Evolutionary conservation across 2,329 filamentous ascomycete genomes (phyloP), one percentile per base, ranked within the genome.

Genomic region (Rhynchosporium secalis): DNA sequence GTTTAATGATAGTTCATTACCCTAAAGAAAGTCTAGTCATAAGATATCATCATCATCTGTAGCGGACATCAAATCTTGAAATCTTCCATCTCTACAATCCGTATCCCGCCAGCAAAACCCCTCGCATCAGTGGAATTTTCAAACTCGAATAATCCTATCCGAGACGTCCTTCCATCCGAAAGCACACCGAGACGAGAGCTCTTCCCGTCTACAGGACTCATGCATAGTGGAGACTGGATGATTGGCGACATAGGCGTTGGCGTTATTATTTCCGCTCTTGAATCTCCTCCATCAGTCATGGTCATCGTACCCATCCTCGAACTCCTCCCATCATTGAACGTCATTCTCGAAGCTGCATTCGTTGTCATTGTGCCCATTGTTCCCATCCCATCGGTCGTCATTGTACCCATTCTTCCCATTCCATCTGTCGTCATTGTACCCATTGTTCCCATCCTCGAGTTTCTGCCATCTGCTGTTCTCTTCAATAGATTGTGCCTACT

Each of bases 11-110:
- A 40, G 6, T 54, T 54, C 51, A 54, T 54, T 54, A 41, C 33
- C 38, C 38, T 54, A 54, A 41, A 7, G 45, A 58, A 46, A 46
- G 8, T 47, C n/a, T 58, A 38, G 33, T 52, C 38, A 40, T 43
- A 20, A 51, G 52, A 33, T 36, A 52, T 59, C 26, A 51, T 59
- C 47, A 26, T 52, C 10, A 52, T 49, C 13, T 40, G 48, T 13
- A 41, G 47, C 57, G 36, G 47, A 45, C 28, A 8, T 59, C 46
- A 59, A 45, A 59, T 51, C 57, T 59, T 59, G 38, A 59, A 45
- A 43, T 59, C 47, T 33, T 59, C 57, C 57, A 59, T 59, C 46
- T 52, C 46, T n/a, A 59, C 57, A 51, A 59, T 51, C 20, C 57
- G 57, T 41, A 59, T 59, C 2, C 57, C 57, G 5, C 57, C 57